Evolutionary conservation across 345 rosid genomes (phyloP), one percentile per base, ranked within the genome.

Genomic region (Salix arbutifolia): DNA sequence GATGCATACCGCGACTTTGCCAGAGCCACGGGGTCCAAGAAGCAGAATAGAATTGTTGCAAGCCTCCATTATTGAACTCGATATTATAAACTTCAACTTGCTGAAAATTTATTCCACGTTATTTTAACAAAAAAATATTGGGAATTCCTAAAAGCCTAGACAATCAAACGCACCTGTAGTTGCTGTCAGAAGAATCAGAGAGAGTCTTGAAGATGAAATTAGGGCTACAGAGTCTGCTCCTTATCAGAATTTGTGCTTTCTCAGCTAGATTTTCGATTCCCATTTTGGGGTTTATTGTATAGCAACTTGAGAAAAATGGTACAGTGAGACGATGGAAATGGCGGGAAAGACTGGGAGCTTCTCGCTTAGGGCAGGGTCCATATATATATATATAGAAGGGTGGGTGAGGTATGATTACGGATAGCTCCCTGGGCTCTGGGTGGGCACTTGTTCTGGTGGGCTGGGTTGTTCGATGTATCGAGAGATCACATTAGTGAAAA

Each of bases 21-120:
- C 98, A 13, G 94, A 90, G 65, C 98, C 96, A 50, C 97, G 97
- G 64, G 98, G 94, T 50, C 99, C 97, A 25, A 96, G 92, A 77
- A 94, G 97, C 74, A 94, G 83, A 81, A 92, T 81, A 4, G 99
- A 93, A 78, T 96, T 93, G 90, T 93, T 96, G 89, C 97, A 91
- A 5, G 87, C 89, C 86, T 89, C 97, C 0, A 88, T 87, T 37
- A 94, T 77, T 40, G 98, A 94, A 78, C 87, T 89, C 8, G 97
- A 91, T 37, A 93, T 67, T 69, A 87, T 78, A 69, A 87, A 93
- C 87, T 90, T 93, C 86, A 95, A 80, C 76, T 93, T 93, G 83
- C 94, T 93, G 88, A 71, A 77, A 71, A 67, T 21, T 48, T 48
- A 14, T 48, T 16, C 53, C 53, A 48, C 53, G 6, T 17, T 17